These are phyloP conservation scores for Trypethelium eluteriae DNA, from an alignment of 495 filamentous ascomycete genomes.

Conservation along the genomic window DNA sequence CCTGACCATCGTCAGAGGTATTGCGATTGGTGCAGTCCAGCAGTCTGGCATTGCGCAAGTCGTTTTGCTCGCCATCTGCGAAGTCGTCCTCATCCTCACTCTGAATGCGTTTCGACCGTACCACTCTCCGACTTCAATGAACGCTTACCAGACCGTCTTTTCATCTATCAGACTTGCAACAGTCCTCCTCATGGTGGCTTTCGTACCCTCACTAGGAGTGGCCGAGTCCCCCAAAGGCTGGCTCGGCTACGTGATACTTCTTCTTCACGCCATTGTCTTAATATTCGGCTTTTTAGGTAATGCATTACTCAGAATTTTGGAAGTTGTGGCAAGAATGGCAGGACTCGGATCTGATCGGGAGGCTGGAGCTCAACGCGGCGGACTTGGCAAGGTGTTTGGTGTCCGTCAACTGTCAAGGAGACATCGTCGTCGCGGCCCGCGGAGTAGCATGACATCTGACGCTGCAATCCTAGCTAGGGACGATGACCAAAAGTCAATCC, in stretches of 20 bases:
- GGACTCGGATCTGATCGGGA: conserved; percentile 72
- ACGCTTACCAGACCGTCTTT: conserved; percentile 83
- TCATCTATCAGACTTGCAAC: conserved; percentile 67
- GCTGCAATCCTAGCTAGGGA: conserved; percentile 68
- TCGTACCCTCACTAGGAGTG: conserved; percentile 73
- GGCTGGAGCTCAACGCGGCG: conserved; percentile 67
- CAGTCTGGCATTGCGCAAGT: conserved; percentile 88
- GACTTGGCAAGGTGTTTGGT: conserved; percentile 80
- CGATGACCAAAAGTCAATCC: conserved; percentile 57
- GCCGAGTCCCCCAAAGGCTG: conserved; percentile 73
- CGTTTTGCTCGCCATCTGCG: conserved; percentile 84
- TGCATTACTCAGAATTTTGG: conserved; percentile 78
- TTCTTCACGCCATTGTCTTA: conserved; percentile 77
- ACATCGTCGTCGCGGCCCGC: conserved; percentile 50
- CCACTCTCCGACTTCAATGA: conserved; percentile 92
- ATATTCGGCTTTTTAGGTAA: conserved; percentile 94
- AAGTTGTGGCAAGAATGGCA: conserved; percentile 70
- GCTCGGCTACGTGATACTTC: conserved; percentile 88
- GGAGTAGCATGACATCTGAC: conserved; percentile 71
- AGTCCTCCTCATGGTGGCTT: conserved; percentile 76
- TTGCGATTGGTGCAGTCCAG: conserved; percentile 87
- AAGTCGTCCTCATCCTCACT: conserved; percentile 83
- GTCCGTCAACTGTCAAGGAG: conserved; percentile 81
- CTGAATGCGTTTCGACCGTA: conserved; percentile 86
- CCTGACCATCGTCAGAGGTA: conserved; percentile 72